Conservation (phyloP, 352 stramenopile species). For the Globisporangium echinulatum region DNA sequence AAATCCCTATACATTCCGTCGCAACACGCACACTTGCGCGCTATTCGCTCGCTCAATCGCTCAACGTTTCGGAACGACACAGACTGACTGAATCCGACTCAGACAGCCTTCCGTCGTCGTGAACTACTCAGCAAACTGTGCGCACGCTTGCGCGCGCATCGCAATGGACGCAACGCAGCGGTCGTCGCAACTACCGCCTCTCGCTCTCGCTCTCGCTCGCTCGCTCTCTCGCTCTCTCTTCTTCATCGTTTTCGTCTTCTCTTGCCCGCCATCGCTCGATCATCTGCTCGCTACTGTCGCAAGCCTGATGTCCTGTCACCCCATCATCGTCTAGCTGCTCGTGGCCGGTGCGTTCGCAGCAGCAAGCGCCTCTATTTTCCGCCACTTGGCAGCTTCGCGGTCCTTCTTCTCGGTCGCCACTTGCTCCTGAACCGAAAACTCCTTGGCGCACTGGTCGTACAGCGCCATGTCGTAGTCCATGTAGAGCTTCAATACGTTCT, state of each 20-base stretch:
- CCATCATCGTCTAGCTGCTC: background rate
- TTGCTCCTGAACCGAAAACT: constrained; percentile 77
- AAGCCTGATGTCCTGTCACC: background rate
- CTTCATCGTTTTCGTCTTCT: constrained; percentile 1
- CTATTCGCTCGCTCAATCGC: background rate
- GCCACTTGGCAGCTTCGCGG: constrained; percentile 88
- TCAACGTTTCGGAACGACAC: background rate
- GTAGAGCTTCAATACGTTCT: constrained; percentile 89
- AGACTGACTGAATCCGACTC: constrained; percentile 1
- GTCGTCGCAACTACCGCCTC: constrained; percentile 1
- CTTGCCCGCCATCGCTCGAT: constrained; percentile 8
- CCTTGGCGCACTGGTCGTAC: constrained; percentile 89
- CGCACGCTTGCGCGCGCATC: background rate
- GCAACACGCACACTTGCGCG: constrained; percentile 1
- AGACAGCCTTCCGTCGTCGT: background rate
- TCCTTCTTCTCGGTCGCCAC: constrained; percentile 58
- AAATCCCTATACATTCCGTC: constrained; percentile 7
- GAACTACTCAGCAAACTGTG: no score
- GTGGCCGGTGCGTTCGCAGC: constrained; percentile 50
- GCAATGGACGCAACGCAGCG: constrained; percentile 2
- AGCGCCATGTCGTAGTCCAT: constrained; percentile 93
- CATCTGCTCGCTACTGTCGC: background rate
- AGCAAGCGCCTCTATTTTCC: constrained; percentile 90
- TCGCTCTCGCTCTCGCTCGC: constrained; percentile 11
- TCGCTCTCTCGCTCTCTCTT: constrained; percentile 8